Evolutionary conservation across 345 rosid species (phyloP).

Genomic region (Eucalyptus coolabah): DNA sequence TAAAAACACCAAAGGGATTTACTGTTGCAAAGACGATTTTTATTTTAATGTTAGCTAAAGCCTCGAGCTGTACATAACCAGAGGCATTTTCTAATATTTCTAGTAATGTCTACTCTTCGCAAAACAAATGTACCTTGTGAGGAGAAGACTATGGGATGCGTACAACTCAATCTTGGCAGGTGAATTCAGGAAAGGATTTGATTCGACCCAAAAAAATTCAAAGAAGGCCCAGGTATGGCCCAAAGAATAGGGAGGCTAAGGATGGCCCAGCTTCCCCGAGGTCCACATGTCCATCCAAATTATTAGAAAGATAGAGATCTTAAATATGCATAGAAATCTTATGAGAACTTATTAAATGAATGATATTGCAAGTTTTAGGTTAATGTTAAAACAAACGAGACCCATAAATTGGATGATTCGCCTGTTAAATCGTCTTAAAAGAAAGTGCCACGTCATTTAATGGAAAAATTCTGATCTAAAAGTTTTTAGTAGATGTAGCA

Average conservation of each 20-base stretch:
- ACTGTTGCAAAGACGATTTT: background rate
- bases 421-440: background rate
- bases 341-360: background rate
- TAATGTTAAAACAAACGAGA: background rate
- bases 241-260: background rate
- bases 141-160: background rate
- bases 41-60: background rate
- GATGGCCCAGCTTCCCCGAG: background rate
- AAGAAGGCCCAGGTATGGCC: background rate
- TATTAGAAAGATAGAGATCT: background rate
- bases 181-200: background rate
- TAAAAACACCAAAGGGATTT: background rate
- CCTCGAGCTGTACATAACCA: background rate
- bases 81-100: background rate
- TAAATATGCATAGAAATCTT: background rate
- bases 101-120: background rate
- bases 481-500: background rate
- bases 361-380: background rate
- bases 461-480: background rate
- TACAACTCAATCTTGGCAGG: background rate
- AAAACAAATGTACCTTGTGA: background rate
- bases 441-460: background rate
- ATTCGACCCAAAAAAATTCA: background rate
- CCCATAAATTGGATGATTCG: background rate
- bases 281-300: background rate